Percentiles rank a stretch among this genome's conserved stretches.
Evolutionary conservation across 805 yeast genomes (phyloP).

Genomic region (Maudiozyma bulderi): DNA sequence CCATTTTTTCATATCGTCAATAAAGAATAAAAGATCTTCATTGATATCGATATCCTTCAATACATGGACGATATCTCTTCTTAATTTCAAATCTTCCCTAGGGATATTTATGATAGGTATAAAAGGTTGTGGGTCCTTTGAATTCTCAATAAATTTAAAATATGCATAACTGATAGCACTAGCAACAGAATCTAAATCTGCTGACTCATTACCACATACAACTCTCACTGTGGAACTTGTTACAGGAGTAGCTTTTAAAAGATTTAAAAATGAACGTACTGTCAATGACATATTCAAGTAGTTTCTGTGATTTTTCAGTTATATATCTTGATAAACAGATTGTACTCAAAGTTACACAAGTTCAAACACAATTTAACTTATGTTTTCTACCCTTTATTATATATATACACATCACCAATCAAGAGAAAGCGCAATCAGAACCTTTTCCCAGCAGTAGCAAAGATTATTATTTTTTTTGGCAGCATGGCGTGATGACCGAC

Average conservation of each 20-base stretch:
- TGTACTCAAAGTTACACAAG: too few species aligned
- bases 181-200: conserved; percentile 82
- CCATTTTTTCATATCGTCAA: conserved; percentile 49
- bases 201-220: conserved; percentile 66
- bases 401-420: not conserved
- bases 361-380: not conserved
- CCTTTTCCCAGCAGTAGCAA: too few species aligned
- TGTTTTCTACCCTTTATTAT: not conserved
- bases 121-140: conserved; percentile 23
- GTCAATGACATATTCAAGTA: conserved; percentile 1
- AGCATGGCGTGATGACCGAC: too few species aligned
- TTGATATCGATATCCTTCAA: conserved; percentile 40
- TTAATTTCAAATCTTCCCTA: conserved; percentile 48
- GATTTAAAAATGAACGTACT: conserved; percentile 4
- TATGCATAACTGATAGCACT: conserved; percentile 67
- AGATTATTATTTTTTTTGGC: too few species aligned
- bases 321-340: not conserved
- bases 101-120: conserved; percentile 76
- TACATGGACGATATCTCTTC: conserved; percentile 61
- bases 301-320: not conserved
- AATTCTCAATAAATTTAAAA: conserved; percentile 28
- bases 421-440: not conserved
- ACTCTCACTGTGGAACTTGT: conserved; percentile 5
- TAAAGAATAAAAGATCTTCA: conserved; percentile 44
- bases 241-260: not conserved